Percentiles rank a stretch among this genome's conserved stretches.
Evolutionary conservation across 148 eudicot genomes (phyloP).

Genomic region (Rheum nobile): DNA sequence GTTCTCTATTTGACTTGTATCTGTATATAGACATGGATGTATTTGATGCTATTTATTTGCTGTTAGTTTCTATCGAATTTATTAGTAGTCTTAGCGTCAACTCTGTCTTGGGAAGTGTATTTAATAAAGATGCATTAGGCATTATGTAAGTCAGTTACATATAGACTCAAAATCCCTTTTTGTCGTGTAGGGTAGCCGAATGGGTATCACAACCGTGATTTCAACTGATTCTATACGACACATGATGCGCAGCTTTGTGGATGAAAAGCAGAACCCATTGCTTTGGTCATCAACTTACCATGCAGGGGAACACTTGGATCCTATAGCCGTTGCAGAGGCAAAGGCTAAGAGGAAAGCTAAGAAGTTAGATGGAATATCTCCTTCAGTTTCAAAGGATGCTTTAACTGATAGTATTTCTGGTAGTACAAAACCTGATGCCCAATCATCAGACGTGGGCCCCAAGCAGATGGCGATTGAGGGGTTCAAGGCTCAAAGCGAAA

Average conservation of each 20-base stretch:
- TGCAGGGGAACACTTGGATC: constrained; percentile 84
- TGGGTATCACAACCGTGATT: constrained; percentile 86
- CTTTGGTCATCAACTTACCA: constrained; percentile 97
- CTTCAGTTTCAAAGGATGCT: constrained; percentile 27
- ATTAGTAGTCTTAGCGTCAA: not conserved
- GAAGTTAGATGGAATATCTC: constrained; percentile 34
- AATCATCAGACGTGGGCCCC: constrained; percentile 37
- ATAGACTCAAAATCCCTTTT: not conserved
- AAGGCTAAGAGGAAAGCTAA: constrained; percentile 78
- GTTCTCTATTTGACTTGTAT: not conserved
- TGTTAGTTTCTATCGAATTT: not conserved
- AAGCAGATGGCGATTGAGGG: constrained; percentile 93
- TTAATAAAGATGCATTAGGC: not conserved
- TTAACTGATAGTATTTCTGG: constrained; percentile 19
- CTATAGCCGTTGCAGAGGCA: constrained; percentile 79
- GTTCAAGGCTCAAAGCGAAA: constrained; percentile 94
- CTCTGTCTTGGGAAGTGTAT: not conserved
- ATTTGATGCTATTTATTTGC: not conserved
- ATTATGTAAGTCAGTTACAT: not conserved
- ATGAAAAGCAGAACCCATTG: constrained; percentile 79
- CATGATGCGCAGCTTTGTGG: constrained; percentile 97
- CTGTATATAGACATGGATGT: not conserved
- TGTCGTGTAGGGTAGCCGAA: constrained; percentile 67
- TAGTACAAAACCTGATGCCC: constrained; percentile 25
- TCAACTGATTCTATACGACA: constrained; percentile 94